Base-by-base conservation (phyloP, 108 stramenopile species). In the Skeletonema menzelii region DNA sequence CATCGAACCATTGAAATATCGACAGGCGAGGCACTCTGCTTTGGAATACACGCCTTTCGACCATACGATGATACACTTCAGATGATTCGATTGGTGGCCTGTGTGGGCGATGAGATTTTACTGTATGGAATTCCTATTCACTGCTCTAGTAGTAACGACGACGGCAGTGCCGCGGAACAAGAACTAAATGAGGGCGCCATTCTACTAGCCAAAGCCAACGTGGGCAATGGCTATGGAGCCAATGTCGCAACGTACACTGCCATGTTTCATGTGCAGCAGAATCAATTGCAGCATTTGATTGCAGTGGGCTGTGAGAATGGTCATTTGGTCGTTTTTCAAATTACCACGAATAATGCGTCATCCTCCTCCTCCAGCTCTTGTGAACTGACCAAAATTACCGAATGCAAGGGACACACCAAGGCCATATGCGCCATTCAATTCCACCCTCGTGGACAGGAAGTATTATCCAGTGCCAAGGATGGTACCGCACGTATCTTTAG, bases 261-360 rank as follows among this genome's bases (percentile, higher is more conserved):
- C 13, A 63, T 68, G 14, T 65, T 60, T n/a, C 7, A 53, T 22
- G 8, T 22, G 8, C 34, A 49, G 26, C 67, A 69, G 17, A 77
- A 85, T 74, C 13, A 78, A 69, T 19, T 76, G 56, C 56, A 67
- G 67, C 80, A 89, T 76, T 67, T 81, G 76, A 58, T 93, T n/a
- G 91, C 85, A 0, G 85, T 91, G 63, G 92, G 91, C 10, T 92
- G 90, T 70, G 94, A 95, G 66, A 86, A 86, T 83, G 91, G 89
- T 32, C 75, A 66, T 3, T 46, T 91, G 24, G 70, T 77, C n/a
- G 57, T 88, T 2, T 92, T 75, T 64, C 72, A 75, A 55, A 75
- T 81, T 56, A 17, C 42, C 8, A 20, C 63, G 1, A 22, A 24
- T 20, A 46, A 22, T 19, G 13, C 20, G 5, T 2, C 27, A 27